Base-by-base conservation (phyloP, 2,329 filamentous ascomycete genomes). In the Fusarium globosum region DNA sequence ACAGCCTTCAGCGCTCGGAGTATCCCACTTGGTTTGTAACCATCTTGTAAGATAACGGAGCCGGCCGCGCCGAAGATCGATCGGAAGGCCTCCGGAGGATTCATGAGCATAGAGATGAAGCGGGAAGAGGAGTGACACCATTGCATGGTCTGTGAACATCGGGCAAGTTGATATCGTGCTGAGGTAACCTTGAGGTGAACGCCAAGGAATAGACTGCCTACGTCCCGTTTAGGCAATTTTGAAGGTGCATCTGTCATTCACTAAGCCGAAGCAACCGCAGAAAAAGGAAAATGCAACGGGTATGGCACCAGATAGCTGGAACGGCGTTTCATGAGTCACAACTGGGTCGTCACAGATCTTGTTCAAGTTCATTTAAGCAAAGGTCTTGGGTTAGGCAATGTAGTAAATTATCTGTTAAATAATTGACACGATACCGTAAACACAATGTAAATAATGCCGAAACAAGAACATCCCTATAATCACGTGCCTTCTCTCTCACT, bases 1-100 rank as follows among this genome's bases (percentile, higher is more conserved):
- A 2, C 20, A n/a, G 9, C 33, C 20, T 26, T 36, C 0, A 2
- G 3, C 0, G 1, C 6, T 26, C 28, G 30, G 33, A 13, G 18
- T 14, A 48, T 49, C 20, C 20, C n/a, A n/a, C 11, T n/a, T 28
- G 1, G 7, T 35, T 49, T 26, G 21, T 35, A 36, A 36, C 4
- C 11, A 6, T 35, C 12, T 14, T 28, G 20, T 18, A 49, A 49
- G 15, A 28, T 16, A 18, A 18, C 55, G 55, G 55, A 58, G 20
- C 33, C 14, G 41, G 14, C 41, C 55, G 18, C 15, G 4, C 55
- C 30, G 55, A 28, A 23, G 20, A 26, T 36, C 21, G 20, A 13
- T 49, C 20, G 6, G 39, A 58, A 28, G 7, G 4, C 7, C 11
- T 20, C 4, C 7, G 6, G 23, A 18, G 20, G 41, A n/a, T 13